Conservation (phyloP, 2,329 filamentous ascomycete species). For the Thelonectria discophora region DNA sequence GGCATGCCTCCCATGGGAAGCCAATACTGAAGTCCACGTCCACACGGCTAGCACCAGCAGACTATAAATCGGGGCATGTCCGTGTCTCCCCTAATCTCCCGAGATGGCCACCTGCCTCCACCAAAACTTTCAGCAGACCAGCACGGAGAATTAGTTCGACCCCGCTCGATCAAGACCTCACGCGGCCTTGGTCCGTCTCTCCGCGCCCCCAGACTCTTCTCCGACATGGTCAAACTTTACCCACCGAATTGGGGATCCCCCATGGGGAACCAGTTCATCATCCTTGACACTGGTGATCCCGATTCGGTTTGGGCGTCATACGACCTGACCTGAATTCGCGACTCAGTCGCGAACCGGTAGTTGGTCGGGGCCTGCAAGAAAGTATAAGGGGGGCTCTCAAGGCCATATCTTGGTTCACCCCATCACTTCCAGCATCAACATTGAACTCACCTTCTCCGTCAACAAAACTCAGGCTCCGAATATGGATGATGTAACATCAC, state of each 20-base stretch:
- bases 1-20: no score
- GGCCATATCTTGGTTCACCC: neutral
- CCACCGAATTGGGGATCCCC: slow-evolving; percentile 5
- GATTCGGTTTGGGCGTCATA: slow-evolving; percentile 5
- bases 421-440: neutral
- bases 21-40: no score
- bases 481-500: slow-evolving; percentile 11
- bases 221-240: neutral
- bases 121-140: neutral
- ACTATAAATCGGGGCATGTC: neutral
- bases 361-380: neutral
- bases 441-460: neutral
- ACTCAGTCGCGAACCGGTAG: neutral
- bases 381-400: neutral
- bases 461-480: neutral
- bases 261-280: slow-evolving; percentile 15
- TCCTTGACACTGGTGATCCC: neutral
- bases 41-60: neutral
- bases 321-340: slow-evolving; percentile 1
- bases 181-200: slow-evolving; percentile 8
- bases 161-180: neutral
- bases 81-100: slow-evolving; percentile 1
- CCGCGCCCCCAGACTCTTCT: slow-evolving; percentile 11
- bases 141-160: slow-evolving; percentile 4
- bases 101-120: no score